These are phyloP conservation scores for Manihot esculenta DNA, from an alignment of 441 rosid species.

Conservation along the genomic window DNA sequence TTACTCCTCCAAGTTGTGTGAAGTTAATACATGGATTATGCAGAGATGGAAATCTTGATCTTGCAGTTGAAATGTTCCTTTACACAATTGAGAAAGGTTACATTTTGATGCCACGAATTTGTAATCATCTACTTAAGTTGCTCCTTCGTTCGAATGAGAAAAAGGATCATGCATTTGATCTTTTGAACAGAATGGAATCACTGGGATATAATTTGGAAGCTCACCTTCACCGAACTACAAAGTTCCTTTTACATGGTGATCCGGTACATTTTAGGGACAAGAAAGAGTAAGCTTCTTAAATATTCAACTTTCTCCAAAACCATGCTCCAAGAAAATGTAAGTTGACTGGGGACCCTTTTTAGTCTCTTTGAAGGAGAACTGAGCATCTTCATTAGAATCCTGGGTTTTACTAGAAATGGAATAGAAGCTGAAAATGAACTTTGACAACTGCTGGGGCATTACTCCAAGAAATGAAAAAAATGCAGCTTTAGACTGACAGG, in stretches of 20 bases:
- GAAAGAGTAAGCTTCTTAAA: not conserved
- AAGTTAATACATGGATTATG: slow-evolving; percentile 58
- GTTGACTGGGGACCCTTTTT: not conserved
- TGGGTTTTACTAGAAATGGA: not conserved
- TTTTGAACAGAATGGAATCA: slow-evolving; percentile 52
- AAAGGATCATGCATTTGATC: slow-evolving; percentile 37
- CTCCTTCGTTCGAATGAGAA: slow-evolving; percentile 44
- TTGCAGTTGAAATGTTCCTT: slow-evolving; percentile 57
- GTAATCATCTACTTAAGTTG: slow-evolving; percentile 49
- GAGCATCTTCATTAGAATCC: not conserved
- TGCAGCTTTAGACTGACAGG: not conserved
- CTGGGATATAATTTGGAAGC: slow-evolving; percentile 60
- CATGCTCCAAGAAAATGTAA: not conserved
- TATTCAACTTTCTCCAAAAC: not conserved
- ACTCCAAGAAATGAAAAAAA: not conserved
- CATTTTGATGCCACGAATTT: slow-evolving; percentile 47
- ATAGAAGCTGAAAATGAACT: not conserved
- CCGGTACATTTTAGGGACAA: not conserved
- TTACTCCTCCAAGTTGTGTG: slow-evolving; percentile 74
- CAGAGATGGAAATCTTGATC: slow-evolving; percentile 45
- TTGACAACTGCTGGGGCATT: not conserved
- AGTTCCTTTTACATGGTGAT: slow-evolving; percentile 31
- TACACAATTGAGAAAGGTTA: slow-evolving; percentile 65
- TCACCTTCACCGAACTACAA: slow-evolving; percentile 37
- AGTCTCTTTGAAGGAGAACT: not conserved